Evolutionary conservation across 2,329 filamentous ascomycete species (phyloP).

Genomic region (Diaporthe citrichinensis): DNA sequence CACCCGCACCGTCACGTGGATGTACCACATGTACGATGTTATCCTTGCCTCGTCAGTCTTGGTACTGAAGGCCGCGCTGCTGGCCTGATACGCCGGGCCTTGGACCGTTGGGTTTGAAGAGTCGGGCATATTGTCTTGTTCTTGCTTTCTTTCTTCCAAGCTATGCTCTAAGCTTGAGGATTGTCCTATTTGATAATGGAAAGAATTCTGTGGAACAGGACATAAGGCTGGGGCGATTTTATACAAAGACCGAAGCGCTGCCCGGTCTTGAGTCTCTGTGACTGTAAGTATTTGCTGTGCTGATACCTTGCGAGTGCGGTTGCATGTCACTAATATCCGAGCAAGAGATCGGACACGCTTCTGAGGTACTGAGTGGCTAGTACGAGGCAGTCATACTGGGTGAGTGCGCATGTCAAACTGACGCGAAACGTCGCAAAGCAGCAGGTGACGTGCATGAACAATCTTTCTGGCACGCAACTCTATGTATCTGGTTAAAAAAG

Average conservation of each 20-base stretch:
- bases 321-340: background rate
- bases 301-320: too few species aligned
- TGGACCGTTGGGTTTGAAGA: background rate
- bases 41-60: constrained; percentile 1
- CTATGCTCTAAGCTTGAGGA: background rate
- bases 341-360: background rate
- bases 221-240: background rate
- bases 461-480: background rate
- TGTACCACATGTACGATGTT: constrained; percentile 39
- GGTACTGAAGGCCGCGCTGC: background rate
- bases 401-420: background rate
- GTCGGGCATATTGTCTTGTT: background rate
- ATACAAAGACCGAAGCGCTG: background rate
- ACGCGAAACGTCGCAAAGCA: background rate
- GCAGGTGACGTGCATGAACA: background rate
- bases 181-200: background rate
- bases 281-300: background rate
- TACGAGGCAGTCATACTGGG: background rate
- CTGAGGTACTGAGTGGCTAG: background rate
- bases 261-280: background rate
- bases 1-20: constrained; percentile 37
- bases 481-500: background rate
- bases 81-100: background rate
- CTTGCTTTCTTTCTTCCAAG: background rate
- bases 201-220: background rate